These are phyloP conservation scores for Torulaspora maleeae DNA, from an alignment of 805 yeast genomes.

Conservation along the genomic window DNA sequence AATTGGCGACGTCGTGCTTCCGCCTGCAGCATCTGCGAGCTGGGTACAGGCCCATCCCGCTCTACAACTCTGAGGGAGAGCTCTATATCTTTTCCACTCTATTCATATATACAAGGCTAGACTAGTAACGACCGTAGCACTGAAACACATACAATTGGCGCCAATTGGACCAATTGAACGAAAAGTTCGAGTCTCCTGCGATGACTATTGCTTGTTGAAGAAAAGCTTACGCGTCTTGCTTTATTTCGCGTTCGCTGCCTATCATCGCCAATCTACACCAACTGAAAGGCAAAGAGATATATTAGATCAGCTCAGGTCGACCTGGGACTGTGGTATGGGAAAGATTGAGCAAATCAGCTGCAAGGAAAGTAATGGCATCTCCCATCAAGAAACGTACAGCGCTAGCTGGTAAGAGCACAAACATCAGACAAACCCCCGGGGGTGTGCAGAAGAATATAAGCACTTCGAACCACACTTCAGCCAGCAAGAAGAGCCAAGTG, in stretches of 20 bases:
- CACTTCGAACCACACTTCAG: slow-evolving; percentile 7
- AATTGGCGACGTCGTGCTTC: slow-evolving; percentile 57
- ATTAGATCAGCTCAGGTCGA: neutral
- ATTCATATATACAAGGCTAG: slow-evolving; percentile 37
- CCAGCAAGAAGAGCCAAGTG: slow-evolving; percentile 16
- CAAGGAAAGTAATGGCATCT: slow-evolving; percentile 13
- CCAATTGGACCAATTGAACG: neutral
- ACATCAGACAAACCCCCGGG: slow-evolving; percentile 12
- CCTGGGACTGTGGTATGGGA: neutral
- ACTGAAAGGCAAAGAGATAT: neutral
- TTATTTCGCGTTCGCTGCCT: slow-evolving; percentile 1
- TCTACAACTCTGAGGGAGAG: slow-evolving; percentile 78
- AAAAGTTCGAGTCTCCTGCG: too few relatives aligned
- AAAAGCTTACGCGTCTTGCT: slow-evolving; percentile 2
- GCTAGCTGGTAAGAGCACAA: slow-evolving; percentile 22
- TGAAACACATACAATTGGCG: neutral
- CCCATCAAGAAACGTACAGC: slow-evolving; percentile 25
- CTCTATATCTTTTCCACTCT: slow-evolving; percentile 58
- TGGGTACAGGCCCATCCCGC: slow-evolving; percentile 80
- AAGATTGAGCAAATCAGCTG: neutral
- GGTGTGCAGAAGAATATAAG: slow-evolving; percentile 8
- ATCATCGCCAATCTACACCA: neutral
- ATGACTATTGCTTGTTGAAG: neutral
- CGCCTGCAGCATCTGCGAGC: slow-evolving; percentile 58
- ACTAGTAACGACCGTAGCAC: neutral